Evolutionary conservation across 306 rosid genomes (phyloP).

Genomic region (Begonia fuchsioides): DNA sequence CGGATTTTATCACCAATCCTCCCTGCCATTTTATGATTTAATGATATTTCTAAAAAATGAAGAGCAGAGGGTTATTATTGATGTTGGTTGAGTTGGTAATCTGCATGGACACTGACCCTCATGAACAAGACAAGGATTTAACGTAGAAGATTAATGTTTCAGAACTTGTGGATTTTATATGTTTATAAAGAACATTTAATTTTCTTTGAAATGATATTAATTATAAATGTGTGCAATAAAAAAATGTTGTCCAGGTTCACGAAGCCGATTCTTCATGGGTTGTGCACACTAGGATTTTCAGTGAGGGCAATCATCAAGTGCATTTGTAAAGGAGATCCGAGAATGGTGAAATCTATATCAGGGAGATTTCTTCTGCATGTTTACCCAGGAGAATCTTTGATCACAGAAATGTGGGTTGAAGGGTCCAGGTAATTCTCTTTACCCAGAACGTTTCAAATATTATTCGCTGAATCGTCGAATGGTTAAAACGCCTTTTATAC

Average conservation of each 20-base stretch:
- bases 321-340: slow-evolving; percentile 64
- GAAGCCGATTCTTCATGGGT: slow-evolving; percentile 79
- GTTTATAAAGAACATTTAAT: not conserved
- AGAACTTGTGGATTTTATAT: not conserved
- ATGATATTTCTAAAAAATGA: too few species aligned
- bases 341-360: slow-evolving; percentile 42
- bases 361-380: slow-evolving; percentile 81
- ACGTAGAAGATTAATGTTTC: not conserved
- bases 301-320: slow-evolving; percentile 78
- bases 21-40: not conserved
- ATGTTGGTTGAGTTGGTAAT: too few species aligned
- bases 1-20: slow-evolving; percentile 4
- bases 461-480: too few species aligned
- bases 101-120: too few species aligned
- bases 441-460: not conserved
- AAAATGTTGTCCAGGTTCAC: slow-evolving; percentile 37
- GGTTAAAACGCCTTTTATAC: too few species aligned
- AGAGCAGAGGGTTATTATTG: too few species aligned
- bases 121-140: too few species aligned
- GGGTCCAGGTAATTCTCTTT: slow-evolving; percentile 37
- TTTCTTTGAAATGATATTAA: too few species aligned
- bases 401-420: slow-evolving; percentile 92
- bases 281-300: slow-evolving; percentile 84
- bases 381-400: slow-evolving; percentile 81
- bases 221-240: too few species aligned